Conservation (phyloP, 495 filamentous ascomycete species). For the Haplographium delicatum region DNA sequence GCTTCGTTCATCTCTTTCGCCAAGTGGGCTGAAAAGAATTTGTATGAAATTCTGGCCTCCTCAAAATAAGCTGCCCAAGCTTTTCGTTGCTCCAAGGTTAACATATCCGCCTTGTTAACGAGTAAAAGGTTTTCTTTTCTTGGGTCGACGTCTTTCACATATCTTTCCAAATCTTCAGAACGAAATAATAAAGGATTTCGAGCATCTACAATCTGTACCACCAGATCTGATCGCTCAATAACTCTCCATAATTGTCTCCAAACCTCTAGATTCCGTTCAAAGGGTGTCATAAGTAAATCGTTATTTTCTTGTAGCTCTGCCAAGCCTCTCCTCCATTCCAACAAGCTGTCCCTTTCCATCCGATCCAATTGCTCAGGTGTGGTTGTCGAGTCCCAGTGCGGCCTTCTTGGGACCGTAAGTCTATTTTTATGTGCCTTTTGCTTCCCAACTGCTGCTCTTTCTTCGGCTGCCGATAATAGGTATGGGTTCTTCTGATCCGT, state of each 20-base stretch:
- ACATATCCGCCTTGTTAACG: slow-evolving; percentile 99
- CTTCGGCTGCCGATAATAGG: slow-evolving; percentile 81
- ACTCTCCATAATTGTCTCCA: slow-evolving; percentile 99
- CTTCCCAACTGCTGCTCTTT: slow-evolving; percentile 69
- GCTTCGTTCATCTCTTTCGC: slow-evolving; percentile 85
- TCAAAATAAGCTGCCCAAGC: slow-evolving; percentile 89
- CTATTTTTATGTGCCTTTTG: slow-evolving; percentile 70
- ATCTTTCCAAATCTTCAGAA: slow-evolving; percentile 86
- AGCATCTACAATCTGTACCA: slow-evolving; percentile 98
- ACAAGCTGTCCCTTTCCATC: slow-evolving; percentile 72
- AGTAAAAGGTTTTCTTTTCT: slow-evolving; percentile 88
- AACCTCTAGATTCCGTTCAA: slow-evolving; percentile 95
- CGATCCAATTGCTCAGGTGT: slow-evolving; percentile 76
- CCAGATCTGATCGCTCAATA: slow-evolving; percentile 90
- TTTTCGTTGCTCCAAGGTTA: slow-evolving; percentile 80
- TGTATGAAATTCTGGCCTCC: slow-evolving; percentile 73
- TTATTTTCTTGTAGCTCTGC: slow-evolving; percentile 90
- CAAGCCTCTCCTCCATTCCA: slow-evolving; percentile 85
- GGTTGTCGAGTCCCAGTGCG: slow-evolving; percentile 79
- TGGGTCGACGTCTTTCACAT: slow-evolving; percentile 86
- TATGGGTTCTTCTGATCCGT: slow-evolving; percentile 93
- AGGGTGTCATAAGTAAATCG: slow-evolving; percentile 95
- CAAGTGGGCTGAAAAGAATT: slow-evolving; percentile 91
- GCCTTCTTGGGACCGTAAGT: slow-evolving; percentile 85
- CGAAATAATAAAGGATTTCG: slow-evolving; percentile 91